phyloP scores from a whole-genome alignment of 257 asterid species.

The Rauvolfia tetraphylla region DNA sequence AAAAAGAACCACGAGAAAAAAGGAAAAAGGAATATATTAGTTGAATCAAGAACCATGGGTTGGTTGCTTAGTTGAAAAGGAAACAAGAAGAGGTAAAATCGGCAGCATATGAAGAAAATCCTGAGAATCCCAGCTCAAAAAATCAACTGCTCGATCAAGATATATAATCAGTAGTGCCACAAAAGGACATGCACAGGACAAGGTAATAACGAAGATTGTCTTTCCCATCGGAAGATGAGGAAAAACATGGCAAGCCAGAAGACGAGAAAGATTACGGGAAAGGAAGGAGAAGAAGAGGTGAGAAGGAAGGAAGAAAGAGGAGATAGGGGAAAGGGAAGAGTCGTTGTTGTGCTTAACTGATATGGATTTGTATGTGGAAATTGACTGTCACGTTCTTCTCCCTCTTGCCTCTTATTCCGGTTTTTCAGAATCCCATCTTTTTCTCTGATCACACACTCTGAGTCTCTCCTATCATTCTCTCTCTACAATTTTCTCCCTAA shows the following conservation, averaged over 20 bases:
- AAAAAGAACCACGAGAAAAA: background rate
- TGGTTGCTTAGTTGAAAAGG: conserved; percentile 20
- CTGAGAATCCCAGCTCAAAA: conserved; percentile 16
- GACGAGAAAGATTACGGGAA: background rate
- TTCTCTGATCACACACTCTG: background rate
- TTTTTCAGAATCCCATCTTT: conserved; percentile 8
- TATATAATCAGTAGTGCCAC: background rate
- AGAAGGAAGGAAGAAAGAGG: background rate
- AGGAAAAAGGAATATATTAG: background rate
- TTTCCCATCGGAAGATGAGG: background rate
- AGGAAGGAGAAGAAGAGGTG: conserved; percentile 2
- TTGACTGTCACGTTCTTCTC: conserved; percentile 50
- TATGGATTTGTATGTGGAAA: conserved; percentile 17
- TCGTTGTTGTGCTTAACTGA: conserved; percentile 20
- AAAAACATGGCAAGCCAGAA: background rate
- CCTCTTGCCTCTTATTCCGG: conserved; percentile 29
- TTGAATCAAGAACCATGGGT: background rate
- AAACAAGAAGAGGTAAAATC: background rate
- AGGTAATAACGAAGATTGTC: background rate
- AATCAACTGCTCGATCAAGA: conserved; percentile 15
- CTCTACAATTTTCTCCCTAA: background rate
- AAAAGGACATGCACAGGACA: background rate
- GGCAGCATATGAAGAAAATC: conserved; percentile 3
- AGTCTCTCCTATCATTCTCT: background rate
- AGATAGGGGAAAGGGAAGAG: conserved; percentile 20